Conservation (phyloP, 345 rosid genomes). For the Nephelium lappaceum region DNA sequence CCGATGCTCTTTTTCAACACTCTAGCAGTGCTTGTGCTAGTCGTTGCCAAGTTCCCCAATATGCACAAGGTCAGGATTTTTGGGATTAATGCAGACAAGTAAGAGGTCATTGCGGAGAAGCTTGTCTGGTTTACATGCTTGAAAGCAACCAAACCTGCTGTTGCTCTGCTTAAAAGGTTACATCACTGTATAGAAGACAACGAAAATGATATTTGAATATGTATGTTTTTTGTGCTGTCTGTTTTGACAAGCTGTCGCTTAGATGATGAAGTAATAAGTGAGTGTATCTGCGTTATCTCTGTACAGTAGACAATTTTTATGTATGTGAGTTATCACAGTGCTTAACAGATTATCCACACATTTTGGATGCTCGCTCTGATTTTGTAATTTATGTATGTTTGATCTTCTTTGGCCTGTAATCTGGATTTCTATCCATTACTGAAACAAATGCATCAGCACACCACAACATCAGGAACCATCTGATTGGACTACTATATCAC, state of each 20-base stretch:
- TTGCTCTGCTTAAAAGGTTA: slow-evolving; percentile 25
- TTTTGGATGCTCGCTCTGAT: background rate
- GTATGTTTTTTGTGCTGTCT: slow-evolving; percentile 31
- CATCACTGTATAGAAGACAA: slow-evolving; percentile 40
- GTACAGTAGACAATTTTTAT: slow-evolving; percentile 43
- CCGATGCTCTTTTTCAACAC: slow-evolving; percentile 96
- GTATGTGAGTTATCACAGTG: slow-evolving; percentile 12
- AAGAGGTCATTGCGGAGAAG: slow-evolving; percentile 18
- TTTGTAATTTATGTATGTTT: background rate
- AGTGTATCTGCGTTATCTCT: slow-evolving; percentile 23
- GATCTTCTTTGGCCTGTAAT: background rate
- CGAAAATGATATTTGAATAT: slow-evolving; percentile 25
- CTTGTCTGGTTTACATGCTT: slow-evolving; percentile 15
- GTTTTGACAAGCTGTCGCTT: slow-evolving; percentile 5
- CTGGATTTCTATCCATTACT: background rate
- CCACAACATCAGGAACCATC: background rate
- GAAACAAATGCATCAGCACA: background rate
- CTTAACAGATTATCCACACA: slow-evolving; percentile 6
- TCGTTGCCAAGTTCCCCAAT: slow-evolving; percentile 94
- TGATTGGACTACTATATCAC: background rate
- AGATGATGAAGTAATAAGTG: slow-evolving; percentile 29
- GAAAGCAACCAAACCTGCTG: slow-evolving; percentile 25
- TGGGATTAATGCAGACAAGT: slow-evolving; percentile 87
- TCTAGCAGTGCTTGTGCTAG: slow-evolving; percentile 80
- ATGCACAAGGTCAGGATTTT: slow-evolving; percentile 99